Conservation (phyloP, 768 basidiomycete species). For the Auricularia sp. region DNA sequence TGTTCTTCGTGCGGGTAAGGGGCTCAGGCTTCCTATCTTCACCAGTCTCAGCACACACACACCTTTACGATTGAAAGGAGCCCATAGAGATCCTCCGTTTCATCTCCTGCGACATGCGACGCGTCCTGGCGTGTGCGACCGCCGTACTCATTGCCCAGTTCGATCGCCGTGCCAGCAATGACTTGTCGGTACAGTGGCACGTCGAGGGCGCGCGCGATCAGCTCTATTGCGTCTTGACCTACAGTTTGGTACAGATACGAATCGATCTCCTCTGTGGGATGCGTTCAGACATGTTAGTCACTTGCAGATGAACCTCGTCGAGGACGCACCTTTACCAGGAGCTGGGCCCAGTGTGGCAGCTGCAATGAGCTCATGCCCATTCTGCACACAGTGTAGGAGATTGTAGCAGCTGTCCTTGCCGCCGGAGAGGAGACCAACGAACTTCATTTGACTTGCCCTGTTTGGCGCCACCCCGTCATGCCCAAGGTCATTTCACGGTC, state of each 20-base stretch:
- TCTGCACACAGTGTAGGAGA: constrained; percentile 73
- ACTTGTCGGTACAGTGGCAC: constrained; percentile 77
- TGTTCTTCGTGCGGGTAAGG: constrained; percentile 30
- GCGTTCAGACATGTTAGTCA: constrained; percentile 12
- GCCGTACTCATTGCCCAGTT: constrained; percentile 82
- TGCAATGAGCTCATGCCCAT: constrained; percentile 80
- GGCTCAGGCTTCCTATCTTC: no score
- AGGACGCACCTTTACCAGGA: constrained; percentile 65
- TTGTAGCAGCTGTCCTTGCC: constrained; percentile 98
- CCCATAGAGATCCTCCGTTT: constrained; percentile 86
- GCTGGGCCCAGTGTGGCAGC: constrained; percentile 82
- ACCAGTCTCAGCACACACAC: constrained; percentile 2
- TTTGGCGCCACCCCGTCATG: constrained; percentile 33
- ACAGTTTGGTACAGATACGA: constrained; percentile 99
- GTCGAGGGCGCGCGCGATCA: constrained; percentile 74
- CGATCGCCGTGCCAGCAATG: constrained; percentile 72
- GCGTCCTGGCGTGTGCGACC: constrained; percentile 34
- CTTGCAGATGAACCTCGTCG: constrained; percentile 7
- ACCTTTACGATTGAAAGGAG: constrained; percentile 74
- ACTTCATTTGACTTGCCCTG: constrained; percentile 51
- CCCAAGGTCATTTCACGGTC: constrained; percentile 89
- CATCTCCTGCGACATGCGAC: constrained; percentile 66
- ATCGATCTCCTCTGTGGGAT: constrained; percentile 83
- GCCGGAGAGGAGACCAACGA: constrained; percentile 88
- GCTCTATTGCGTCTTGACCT: constrained; percentile 84